These are phyloP conservation scores for Botrytis hyacinthi DNA, from an alignment of 2,329 filamentous ascomycete genomes.

Conservation along the genomic window DNA sequence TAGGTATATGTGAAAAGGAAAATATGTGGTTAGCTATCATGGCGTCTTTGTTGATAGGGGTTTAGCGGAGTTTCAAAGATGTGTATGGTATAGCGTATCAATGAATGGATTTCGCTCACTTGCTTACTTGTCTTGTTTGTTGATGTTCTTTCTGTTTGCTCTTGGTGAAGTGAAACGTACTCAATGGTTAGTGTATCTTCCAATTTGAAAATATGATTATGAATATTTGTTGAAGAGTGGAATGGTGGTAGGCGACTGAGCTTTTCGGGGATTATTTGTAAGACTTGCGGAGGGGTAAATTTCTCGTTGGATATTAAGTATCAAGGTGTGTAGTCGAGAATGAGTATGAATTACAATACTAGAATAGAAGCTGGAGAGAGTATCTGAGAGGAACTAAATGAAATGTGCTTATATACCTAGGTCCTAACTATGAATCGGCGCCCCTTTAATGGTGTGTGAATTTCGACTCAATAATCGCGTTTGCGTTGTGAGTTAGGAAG, in stretches of 20 bases:
- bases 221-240: neutral
- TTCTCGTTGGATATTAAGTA: neutral
- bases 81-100: neutral
- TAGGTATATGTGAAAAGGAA: neutral
- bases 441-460: accelerated
- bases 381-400: neutral
- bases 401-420: no score
- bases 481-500: neutral
- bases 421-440: neutral
- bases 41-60: neutral
- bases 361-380: neutral
- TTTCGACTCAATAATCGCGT: neutral
- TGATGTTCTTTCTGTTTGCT: neutral
- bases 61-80: neutral
- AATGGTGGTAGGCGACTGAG: neutral
- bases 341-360: neutral
- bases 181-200: neutral
- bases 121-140: neutral
- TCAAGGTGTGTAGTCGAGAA: neutral
- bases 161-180: neutral
- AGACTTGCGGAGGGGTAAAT: neutral
- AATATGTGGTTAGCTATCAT: neutral
- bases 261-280: neutral
- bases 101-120: neutral
- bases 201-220: neutral